Conservation (phyloP, 345 rosid species). For the Trapa incisa region DNA sequence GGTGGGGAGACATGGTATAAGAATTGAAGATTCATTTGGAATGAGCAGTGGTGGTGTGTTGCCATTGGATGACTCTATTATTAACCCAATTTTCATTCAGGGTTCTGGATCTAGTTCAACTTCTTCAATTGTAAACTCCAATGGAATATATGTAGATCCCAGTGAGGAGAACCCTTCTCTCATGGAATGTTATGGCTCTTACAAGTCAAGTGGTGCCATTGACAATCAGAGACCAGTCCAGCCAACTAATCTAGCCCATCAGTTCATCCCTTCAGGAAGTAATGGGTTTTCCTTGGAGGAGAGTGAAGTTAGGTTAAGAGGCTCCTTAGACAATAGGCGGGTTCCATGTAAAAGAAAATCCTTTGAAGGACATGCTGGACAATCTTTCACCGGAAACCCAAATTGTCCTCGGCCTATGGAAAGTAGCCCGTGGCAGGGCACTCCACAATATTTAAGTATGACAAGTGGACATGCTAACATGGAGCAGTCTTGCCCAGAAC, state of each 20-base stretch:
- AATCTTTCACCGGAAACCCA: constrained; percentile 35
- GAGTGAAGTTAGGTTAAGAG: constrained; percentile 32
- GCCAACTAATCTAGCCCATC: constrained; percentile 21
- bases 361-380: constrained; percentile 52
- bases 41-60: constrained; percentile 15
- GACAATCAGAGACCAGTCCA: constrained; percentile 15
- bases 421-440: constrained; percentile 34
- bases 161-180: constrained; percentile 21
- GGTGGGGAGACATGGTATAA: constrained; percentile 13
- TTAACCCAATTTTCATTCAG: constrained; percentile 29
- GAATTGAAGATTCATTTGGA: constrained; percentile 36
- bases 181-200: constrained; percentile 21
- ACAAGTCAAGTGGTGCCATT: constrained; percentile 26
- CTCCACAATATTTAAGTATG: constrained; percentile 21
- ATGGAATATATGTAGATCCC: constrained; percentile 34
- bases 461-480: constrained; percentile 29
- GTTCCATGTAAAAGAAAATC: constrained; percentile 73
- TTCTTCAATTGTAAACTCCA: constrained; percentile 38
- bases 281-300: constrained; percentile 28
- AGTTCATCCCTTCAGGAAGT: constrained; percentile 25
- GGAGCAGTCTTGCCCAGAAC: constrained; percentile 31
- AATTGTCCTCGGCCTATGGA: constrained; percentile 45
- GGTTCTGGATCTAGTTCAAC: constrained; percentile 23
- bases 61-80: constrained; percentile 18
- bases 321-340: constrained; percentile 46